Percentiles rank a stretch among this genome's conserved stretches.
phyloP scores from a whole-genome alignment of 2,329 filamentous ascomycete genomes.

The Laburnicola sp. region DNA sequence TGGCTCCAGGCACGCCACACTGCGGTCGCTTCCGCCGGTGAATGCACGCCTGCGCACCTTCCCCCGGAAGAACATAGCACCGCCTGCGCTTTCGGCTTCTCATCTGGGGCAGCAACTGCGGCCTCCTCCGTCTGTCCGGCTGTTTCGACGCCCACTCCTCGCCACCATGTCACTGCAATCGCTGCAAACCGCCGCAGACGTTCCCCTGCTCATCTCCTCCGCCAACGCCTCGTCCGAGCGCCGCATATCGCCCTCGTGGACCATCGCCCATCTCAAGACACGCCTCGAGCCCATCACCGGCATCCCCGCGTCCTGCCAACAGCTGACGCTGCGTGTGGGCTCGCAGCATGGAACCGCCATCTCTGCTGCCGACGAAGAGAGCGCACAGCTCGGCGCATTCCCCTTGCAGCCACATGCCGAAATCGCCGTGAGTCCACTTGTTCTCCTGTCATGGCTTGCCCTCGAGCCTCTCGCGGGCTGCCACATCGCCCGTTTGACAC shows the following conservation, averaged over 20 bases:
- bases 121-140: neutral
- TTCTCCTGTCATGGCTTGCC: conserved; percentile 12
- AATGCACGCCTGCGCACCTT: conserved; percentile 4
- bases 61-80: neutral
- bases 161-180: conserved; percentile 37
- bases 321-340: conserved; percentile 69
- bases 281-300: conserved; percentile 94
- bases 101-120: too few relatives aligned
- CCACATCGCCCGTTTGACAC: conserved; percentile 31
- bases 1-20: too few relatives aligned
- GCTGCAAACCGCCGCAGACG: conserved; percentile 66
- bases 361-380: conserved; percentile 73
- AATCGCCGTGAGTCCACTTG: conserved; percentile 67
- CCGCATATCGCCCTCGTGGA: conserved; percentile 90
- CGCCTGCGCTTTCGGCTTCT: too few relatives aligned
- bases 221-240: conserved; percentile 82
- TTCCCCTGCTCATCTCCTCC: conserved; percentile 74
- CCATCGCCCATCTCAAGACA: conserved; percentile 76
- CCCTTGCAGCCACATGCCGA: conserved; percentile 74
- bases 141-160: too few relatives aligned
- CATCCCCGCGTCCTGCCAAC: conserved; percentile 78
- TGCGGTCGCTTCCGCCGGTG: too few relatives aligned
- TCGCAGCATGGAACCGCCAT: conserved; percentile 66
- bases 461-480: conserved; percentile 30
- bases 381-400: conserved; percentile 65